These are phyloP conservation scores for Cladorrhinum sp. DNA, from an alignment of 2,329 filamentous ascomycete species.

Conservation along the genomic window DNA sequence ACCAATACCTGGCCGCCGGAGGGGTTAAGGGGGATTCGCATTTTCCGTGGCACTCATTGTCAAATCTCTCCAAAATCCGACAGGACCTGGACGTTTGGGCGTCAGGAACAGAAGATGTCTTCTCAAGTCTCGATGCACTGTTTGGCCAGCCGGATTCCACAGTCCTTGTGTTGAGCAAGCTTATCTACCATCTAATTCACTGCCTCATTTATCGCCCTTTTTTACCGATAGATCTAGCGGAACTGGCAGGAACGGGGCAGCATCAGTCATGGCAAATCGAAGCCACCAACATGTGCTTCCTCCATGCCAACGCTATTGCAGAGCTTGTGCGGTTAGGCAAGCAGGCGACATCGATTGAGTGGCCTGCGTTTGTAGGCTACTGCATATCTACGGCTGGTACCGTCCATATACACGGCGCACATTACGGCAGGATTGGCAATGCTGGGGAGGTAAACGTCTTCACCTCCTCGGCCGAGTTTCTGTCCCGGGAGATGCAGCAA, in stretches of 20 bases:
- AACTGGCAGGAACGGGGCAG: conserved; percentile 75
- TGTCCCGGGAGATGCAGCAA: conserved; percentile 77
- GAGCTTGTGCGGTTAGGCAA: conserved; percentile 78
- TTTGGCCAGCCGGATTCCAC: conserved; percentile 78
- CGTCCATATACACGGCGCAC: conserved; percentile 80
- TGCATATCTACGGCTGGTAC: conserved; percentile 84
- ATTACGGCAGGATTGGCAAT: conserved; percentile 61
- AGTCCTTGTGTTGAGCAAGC: conserved; percentile 75
- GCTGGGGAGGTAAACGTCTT: conserved; percentile 59
- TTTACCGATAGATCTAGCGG: conserved; percentile 76
- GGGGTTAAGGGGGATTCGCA: conserved; percentile 87
- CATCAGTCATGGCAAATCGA: conserved; percentile 93
- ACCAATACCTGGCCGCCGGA: conserved; percentile 77
- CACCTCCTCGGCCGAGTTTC: conserved; percentile 61
- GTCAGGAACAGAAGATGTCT: conserved; percentile 74
- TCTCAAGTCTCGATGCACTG: conserved; percentile 69
- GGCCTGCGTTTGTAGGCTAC: conserved; percentile 83
- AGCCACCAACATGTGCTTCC: conserved; percentile 80
- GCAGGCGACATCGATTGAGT: conserved; percentile 71
- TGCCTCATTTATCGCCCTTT: conserved; percentile 86
- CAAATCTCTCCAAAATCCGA: conserved; percentile 80
- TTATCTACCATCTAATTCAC: conserved; percentile 83
- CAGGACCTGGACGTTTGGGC: conserved; percentile 85
- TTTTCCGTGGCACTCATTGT: conserved; percentile 86
- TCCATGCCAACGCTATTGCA: conserved; percentile 83